A percentile compares a stretch with the other conserved stretches of the same genome.
phyloP scores from a whole-genome alignment of 352 stramenopile genomes.

The Globisporangium nodosum region DNA sequence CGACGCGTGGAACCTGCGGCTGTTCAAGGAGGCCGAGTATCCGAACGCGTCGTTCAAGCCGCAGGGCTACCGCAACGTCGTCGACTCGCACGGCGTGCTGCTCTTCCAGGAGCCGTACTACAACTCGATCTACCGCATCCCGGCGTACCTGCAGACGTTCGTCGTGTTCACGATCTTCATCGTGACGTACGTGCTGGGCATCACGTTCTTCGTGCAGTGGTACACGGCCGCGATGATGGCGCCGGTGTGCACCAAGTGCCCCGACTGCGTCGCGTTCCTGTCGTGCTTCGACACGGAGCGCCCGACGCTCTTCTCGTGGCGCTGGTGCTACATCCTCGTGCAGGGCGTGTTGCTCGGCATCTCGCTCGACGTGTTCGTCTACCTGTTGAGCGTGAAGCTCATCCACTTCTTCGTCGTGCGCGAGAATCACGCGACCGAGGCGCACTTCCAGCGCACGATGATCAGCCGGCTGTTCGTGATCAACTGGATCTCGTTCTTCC shows the following conservation, averaged over 20 bases:
- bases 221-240: constrained; percentile 86
- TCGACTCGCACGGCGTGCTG: constrained; percentile 62
- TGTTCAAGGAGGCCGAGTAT: constrained; percentile 87
- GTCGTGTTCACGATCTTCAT: constrained; percentile 79
- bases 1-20: constrained; percentile 73
- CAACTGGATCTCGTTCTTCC: constrained; percentile 89
- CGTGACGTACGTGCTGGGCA: constrained; percentile 68
- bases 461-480: constrained; percentile 84
- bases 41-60: constrained; percentile 75
- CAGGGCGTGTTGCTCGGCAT: constrained; percentile 81
- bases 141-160: constrained; percentile 76
- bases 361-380: constrained; percentile 81
- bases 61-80: constrained; percentile 66
- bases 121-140: constrained; percentile 69
- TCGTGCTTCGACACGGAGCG: constrained; percentile 79
- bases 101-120: constrained; percentile 84
- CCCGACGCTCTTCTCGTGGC: constrained; percentile 60
- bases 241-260: constrained; percentile 70
- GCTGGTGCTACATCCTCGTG: constrained; percentile 81
- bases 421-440: constrained; percentile 79
- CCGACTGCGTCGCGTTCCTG: constrained; percentile 63
- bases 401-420: constrained; percentile 77
- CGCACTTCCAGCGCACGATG: constrained; percentile 80
- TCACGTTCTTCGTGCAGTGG: constrained; percentile 85
- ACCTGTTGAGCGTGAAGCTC: constrained; percentile 78